Base-by-base conservation (phyloP, 2,329 filamentous ascomycete species). In the Colletotrichum somersetense region DNA sequence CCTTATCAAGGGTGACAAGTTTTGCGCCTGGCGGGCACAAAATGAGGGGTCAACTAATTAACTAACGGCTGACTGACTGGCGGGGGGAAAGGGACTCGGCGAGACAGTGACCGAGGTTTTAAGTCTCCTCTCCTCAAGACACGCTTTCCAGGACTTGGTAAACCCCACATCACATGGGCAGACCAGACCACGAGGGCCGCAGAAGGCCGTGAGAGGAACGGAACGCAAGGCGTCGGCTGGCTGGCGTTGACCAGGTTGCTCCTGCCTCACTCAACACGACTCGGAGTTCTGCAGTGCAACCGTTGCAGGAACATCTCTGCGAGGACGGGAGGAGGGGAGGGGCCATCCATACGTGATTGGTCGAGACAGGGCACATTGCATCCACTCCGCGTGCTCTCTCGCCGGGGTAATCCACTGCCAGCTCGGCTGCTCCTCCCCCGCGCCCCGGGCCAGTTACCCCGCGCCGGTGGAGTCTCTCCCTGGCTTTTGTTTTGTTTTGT, bases 381-480 rank as follows among this genome's bases (percentile, higher is more conserved):
- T 3, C 61, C 61, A 53, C 38, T n/a, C 4, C 10, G 6, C 8
- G 26, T 44, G 35, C 16, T 26, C 44, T 50, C n/a, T 20, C 42
- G 6, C 20, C 61, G 62, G 61, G 61, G 35, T 20, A 53, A 46
- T 52, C 68, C 64, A 35, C 64, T 52, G 23, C 23, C 52, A 62
- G 44, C 69, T 72, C 69, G 69, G 69, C 35, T 63, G 53, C 65
- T 72, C 69, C 66, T 72, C 69, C 66, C 69, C 69, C 69, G 69
- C 66, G 66, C 66, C 59, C 69, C 53, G 69, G 69, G 53, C 46
- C 23, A 57, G 52, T 72, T 72, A 72, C 69, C 69, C 69, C 66
- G 69, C 69, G 69, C 53, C 53, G 23, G 69, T 69, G 69, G 69
- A 53, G 65, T 12, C n/a, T 14, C 52, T 63, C 69, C 42, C 42